Evolutionary conservation across 345 rosid genomes (phyloP).

Genomic region (Eucalyptus sp.): DNA sequence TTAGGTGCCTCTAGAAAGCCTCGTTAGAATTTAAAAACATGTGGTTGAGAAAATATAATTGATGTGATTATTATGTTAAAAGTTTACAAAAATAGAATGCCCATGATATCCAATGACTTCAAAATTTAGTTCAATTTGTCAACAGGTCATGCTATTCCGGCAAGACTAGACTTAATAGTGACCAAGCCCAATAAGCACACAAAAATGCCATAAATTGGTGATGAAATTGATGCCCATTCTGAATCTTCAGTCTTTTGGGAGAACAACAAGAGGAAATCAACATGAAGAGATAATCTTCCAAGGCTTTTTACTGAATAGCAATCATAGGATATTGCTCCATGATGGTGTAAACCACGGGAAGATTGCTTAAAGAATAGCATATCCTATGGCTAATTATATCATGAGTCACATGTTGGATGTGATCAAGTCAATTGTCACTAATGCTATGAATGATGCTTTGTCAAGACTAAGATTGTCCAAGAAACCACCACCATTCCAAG

Average conservation of each 20-base stretch:
- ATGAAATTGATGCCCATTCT: too few species aligned
- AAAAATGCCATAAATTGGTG: not conserved
- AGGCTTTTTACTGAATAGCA: not conserved
- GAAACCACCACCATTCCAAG: not conserved
- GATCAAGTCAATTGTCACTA: too few species aligned
- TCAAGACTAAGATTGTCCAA: accelerated
- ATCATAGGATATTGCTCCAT: not conserved
- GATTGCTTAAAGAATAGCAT: not conserved
- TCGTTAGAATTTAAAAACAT: not conserved
- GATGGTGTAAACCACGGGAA: not conserved
- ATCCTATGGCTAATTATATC: too few species aligned
- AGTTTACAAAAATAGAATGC: not conserved
- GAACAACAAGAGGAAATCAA: too few species aligned
- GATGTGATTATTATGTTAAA: not conserved
- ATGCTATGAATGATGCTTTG: accelerated
- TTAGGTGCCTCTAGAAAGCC: not conserved
- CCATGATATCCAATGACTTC: not conserved
- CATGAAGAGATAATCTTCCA: not conserved
- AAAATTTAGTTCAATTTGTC: not conserved
- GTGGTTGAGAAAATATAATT: not conserved
- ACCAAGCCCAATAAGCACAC: not conserved
- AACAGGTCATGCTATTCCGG: not conserved
- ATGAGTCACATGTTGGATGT: not conserved
- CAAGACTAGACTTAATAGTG: not conserved
- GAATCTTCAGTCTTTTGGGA: not conserved